Evolutionary conservation across 2,329 filamentous ascomycete species (phyloP), one percentile per base, ranked within the genome.

Genomic region (Pyrenochaeta sp.): DNA sequence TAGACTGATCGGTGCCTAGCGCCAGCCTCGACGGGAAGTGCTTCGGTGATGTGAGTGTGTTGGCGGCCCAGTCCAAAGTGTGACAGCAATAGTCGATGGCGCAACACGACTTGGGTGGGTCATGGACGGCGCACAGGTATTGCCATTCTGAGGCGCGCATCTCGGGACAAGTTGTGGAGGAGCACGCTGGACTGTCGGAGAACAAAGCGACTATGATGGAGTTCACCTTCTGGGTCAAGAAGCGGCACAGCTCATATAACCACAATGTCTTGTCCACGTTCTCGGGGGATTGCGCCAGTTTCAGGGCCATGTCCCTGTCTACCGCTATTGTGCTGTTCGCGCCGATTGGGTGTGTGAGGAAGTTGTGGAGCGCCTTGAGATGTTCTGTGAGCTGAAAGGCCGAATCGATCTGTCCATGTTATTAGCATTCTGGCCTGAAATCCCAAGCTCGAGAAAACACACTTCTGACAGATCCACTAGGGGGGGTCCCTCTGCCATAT

Each of bases 131-230:
- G 79, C 95, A 99, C 42, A 99, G 86, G 71, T 98, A 99, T 78
- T 99, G 95, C 95, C 95, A 99, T 80, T 99, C 94, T 27, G 91
- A 95, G 2, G 95, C 95, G 71, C 95, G 92, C 95, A 99, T 99
- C 78, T 99, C 95, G 29, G 93, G 92, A 71, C 95, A 99, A 1
- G 95, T 97, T 60, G 84, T 83, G 12, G 90, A 86, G 54, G 92
- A 97, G 79, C 95, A 99, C 2, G 94, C 89, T 6, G 94, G 94
- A 37, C 83, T 84, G 77, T 98, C 95, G 73, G 92, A 91, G 67
- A 99, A 92, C 69, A 99, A 94, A 60, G 91, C 92, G 54, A 97
- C 88, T 63, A 98, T 91, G 50, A 99, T 85, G 59, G 88, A 87
- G 79, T 99, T 99, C 74, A 92, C 94, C 78, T 97, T 93, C 63